Conservation (phyloP, 1,284 basidiomycete genomes). For the Psilocybe mexicana region DNA sequence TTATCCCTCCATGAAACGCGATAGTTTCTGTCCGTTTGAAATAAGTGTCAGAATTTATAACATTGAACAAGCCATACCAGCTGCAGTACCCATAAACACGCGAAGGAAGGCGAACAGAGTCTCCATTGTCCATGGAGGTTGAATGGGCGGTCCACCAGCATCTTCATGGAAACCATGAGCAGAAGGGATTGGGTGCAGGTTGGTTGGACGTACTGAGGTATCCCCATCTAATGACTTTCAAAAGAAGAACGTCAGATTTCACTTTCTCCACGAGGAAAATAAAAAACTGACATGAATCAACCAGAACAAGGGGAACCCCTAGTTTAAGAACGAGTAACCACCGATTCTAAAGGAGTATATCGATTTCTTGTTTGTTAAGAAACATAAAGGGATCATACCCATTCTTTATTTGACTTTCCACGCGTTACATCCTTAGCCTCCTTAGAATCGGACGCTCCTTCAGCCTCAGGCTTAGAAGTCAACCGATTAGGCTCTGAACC, state of each 20-base stretch:
- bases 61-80: conserved; percentile 40
- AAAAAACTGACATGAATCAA: conserved; percentile 66
- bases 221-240: conserved; percentile 73
- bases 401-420: conserved; percentile 17
- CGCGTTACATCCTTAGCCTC: not conserved
- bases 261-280: not conserved
- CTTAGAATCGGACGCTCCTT: conserved; percentile 10
- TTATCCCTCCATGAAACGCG: conserved; percentile 70
- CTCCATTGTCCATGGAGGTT: conserved; percentile 48
- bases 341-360: conserved; percentile 42
- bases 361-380: not conserved
- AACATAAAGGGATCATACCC: conserved; percentile 15
- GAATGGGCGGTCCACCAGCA: conserved; percentile 33
- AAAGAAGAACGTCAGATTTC: not conserved
- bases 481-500: conserved; percentile 60
- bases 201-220: conserved; percentile 50
- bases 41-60: conserved; percentile 1
- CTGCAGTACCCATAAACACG: conserved; percentile 61
- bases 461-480: conserved; percentile 20
- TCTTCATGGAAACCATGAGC: conserved; percentile 28
- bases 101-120: conserved; percentile 52
- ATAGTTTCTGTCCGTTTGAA: conserved; percentile 54
- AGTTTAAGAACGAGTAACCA: conserved; percentile 59
- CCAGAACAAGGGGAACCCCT: conserved; percentile 54
- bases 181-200: not conserved